These are phyloP conservation scores for Fusarium nelsonii DNA, from an alignment of 2,329 filamentous ascomycete species.

Conservation along the genomic window DNA sequence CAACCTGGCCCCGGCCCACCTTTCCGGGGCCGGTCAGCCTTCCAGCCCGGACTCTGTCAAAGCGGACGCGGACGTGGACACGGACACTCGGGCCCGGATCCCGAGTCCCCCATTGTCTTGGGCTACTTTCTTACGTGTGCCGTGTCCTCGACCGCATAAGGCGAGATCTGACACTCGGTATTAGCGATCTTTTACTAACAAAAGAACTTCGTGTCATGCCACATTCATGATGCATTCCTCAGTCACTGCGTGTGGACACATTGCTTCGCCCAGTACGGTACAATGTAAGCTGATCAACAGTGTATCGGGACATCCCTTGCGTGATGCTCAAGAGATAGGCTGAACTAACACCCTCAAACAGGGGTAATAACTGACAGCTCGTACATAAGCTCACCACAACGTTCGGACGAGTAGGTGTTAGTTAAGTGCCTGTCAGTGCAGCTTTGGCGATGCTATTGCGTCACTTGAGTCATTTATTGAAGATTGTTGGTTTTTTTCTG, in stretches of 20 bases:
- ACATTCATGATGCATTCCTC: neutral
- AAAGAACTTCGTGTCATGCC: neutral
- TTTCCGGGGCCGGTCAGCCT: conserved; percentile 15
- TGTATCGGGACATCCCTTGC: conserved; percentile 1
- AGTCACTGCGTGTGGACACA: neutral
- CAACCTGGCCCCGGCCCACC: neutral
- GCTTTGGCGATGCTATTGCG: conserved; percentile 13
- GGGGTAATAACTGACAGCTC: conserved; percentile 7
- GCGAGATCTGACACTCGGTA: neutral
- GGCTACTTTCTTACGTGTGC: neutral
- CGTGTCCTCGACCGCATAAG: neutral
- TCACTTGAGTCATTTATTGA: conserved; percentile 18
- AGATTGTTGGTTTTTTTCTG: conserved; percentile 11
- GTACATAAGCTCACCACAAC: neutral
- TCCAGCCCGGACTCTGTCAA: no score
- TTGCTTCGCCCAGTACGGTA: neutral
- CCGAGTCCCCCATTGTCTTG: conserved; percentile 13
- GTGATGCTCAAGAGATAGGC: neutral
- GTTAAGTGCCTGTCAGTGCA: conserved; percentile 3
- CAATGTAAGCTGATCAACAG: neutral
- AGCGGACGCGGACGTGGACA: neutral
- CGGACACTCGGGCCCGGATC: conserved; percentile 7
- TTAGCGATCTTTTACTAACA: neutral
- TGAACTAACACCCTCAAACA: conserved; percentile 12
- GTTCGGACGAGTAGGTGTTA: neutral